Base-by-base conservation (phyloP, 2,329 filamentous ascomycete species). In the Ilyonectria robusta region DNA sequence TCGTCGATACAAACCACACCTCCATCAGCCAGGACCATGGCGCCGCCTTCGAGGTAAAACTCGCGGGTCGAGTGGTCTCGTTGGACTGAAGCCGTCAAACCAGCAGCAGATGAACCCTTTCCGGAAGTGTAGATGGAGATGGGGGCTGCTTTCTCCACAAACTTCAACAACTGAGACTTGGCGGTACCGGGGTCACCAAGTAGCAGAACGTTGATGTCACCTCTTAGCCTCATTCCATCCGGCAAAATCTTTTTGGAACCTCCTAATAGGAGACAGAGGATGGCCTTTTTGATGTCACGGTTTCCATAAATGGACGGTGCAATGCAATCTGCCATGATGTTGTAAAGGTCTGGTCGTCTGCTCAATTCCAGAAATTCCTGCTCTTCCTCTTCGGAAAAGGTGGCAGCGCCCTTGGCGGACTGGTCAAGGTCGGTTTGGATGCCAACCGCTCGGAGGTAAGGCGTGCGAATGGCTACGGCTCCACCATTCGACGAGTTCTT, bases 41-140 rank as follows among this genome's bases (percentile, higher is more conserved):
- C 96, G 82, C 96, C 96, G 53, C 96, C 96, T 85, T 99, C 96
- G 1, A 99, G 90, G 77, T 98, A 99, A 81, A 99, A 99, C 79
- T 99, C 96, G 58, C 96, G 89, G 0, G 95, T 98, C 15, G 91
- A 93, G 15, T 93, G 91, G 77, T 99, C 96, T 65, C 96, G 91
- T 76, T 99, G 96, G 2, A 99, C 96, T 0, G 96, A 98, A 0
- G 96, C 96, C 19, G 96, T 99, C 71, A 99, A 85, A 95, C 96
- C 96, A 53, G 96, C 96, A 19, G 96, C 96, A 2, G 95, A 98
- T 1, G 96, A 98, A 72, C 96, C 96, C 82, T 99, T 99, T 74
- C 96, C 96, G 6, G 96, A 99, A 0, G 96, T 99, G 84, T 99
- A 99, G 74, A 99, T 98, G 44, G 96, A 95, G 69, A 98, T 98